Base-by-base conservation (phyloP, 495 filamentous ascomycete species). In the Penicillium coprophilum region DNA sequence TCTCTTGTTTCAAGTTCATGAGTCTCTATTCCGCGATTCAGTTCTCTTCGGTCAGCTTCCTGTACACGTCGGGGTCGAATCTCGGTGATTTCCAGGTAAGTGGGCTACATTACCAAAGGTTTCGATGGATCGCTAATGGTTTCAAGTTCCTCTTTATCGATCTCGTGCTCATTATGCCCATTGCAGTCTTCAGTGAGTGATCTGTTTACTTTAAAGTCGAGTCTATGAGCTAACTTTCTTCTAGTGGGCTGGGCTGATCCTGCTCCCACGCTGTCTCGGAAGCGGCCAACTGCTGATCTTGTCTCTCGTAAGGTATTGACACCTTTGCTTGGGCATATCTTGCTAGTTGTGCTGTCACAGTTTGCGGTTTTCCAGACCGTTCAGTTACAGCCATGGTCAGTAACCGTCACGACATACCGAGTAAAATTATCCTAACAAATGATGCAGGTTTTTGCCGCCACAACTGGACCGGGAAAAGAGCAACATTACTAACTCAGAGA, bases 1-100 rank as follows among this genome's bases (percentile, higher is more conserved):
- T 99, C 74, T 96, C 90, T 74, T 99, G 95, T 76, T 99, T 99
- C 77, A 99, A 99, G 72, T 99, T 92, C 71, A 99, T 99, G 95
- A 96, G 91, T 64, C 74, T 99, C 56, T 99, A 99, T 73, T 97
- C 93, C 5, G 94, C 94, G 6, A 99, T 99, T 50, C 95, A 99
- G 72, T 99, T 99, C 77, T 95, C 91, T n/a, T 88, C 91, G 2
- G 95, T 99, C 68, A 96, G 90, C 83, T 96, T 99, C 66, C 78
- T 99, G 23, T 99, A 99, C 70, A 89, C 91, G 6, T 95, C 89
- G 21, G 95, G 87, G 17, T 97, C 93, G 19, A 99, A 99, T 69
- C 81, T 99, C 12, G 95, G 93, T 44, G 95, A 99, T 69, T 96
- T 97, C 61, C 94, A 97, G 78, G 87, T 87, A 67, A 47, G 68